Evolutionary conservation across 768 basidiomycete genomes (phyloP).

Genomic region (Sistotremastrum niveocremeum): DNA sequence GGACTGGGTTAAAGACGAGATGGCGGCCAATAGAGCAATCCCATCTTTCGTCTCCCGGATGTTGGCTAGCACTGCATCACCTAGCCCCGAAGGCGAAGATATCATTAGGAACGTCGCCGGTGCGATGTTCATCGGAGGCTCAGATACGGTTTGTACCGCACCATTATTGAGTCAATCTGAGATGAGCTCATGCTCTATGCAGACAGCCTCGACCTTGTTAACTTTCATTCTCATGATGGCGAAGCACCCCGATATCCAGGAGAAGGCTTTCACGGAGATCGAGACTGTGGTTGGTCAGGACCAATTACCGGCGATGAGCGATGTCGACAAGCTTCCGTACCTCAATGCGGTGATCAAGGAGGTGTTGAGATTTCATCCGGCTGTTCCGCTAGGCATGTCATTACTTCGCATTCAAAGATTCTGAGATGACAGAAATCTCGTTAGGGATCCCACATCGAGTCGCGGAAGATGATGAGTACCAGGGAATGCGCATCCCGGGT

Average conservation of each 20-base stretch:
- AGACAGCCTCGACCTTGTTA: no score
- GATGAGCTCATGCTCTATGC: no score
- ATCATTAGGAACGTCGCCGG: not conserved
- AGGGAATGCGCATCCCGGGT: constrained; percentile 9
- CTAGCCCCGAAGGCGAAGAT: not conserved
- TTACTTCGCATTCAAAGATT: no score
- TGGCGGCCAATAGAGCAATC: constrained; percentile 14
- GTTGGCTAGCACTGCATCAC: no score
- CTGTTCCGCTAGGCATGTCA: constrained; percentile 8
- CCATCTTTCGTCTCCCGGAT: not conserved
- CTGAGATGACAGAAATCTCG: no score
- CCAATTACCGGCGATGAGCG: constrained; percentile 12
- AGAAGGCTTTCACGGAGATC: constrained; percentile 20
- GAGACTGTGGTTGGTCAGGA: constrained; percentile 14
- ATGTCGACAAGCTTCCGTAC: constrained; percentile 16
- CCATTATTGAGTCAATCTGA: no score
- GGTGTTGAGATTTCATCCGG: constrained; percentile 7
- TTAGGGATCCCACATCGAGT: constrained; percentile 3
- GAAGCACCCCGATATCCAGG: constrained; percentile 20
- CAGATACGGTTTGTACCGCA: not conserved
- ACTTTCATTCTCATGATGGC: no score
- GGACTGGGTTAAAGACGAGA: constrained; percentile 13
- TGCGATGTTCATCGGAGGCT: not conserved
- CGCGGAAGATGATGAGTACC: constrained; percentile 6
- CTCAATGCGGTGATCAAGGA: constrained; percentile 14